Evolutionary conservation across 2,329 filamentous ascomycete species (phyloP).

Genomic region (Apiospora marii): DNA sequence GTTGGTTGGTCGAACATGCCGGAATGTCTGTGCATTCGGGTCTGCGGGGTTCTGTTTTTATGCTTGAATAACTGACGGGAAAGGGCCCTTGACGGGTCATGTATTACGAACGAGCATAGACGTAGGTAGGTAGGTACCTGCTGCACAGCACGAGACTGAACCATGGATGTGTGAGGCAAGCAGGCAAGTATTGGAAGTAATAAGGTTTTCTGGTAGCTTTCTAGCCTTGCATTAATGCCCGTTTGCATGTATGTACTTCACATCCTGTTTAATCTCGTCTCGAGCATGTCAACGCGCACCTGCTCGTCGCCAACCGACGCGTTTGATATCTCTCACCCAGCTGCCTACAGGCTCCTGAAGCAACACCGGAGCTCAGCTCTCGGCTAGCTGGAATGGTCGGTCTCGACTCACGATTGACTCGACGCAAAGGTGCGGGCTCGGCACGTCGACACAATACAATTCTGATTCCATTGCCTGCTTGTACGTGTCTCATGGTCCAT

Average conservation of each 20-base stretch:
- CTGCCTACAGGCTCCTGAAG: background rate
- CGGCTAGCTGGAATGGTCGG: background rate
- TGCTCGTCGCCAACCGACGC: background rate
- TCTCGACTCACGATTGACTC: background rate
- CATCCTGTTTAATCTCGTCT: background rate
- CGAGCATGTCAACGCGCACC: background rate
- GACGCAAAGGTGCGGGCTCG: background rate
- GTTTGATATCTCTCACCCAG: background rate
- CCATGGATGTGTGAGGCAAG: no score
- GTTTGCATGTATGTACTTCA: background rate
- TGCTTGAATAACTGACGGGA: slow-evolving; percentile 13
- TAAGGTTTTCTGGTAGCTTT: slow-evolving; percentile 1
- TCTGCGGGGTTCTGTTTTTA: background rate
- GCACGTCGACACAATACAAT: background rate
- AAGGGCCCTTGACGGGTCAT: background rate
- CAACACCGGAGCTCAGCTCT: background rate
- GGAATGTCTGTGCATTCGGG: slow-evolving; percentile 7
- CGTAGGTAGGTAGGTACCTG: background rate
- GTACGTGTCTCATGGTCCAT: slow-evolving; percentile 9
- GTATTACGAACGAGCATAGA: no score
- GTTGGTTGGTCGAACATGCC: background rate
- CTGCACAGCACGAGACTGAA: background rate
- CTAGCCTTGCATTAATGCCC: slow-evolving; percentile 14
- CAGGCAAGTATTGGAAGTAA: background rate
- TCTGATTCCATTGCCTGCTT: background rate